A percentile compares a stretch with the other conserved stretches of the same genome.
These are phyloP conservation scores for Psilocybe tampanensis DNA, from an alignment of 768 basidiomycete species.

Conservation along the genomic window DNA sequence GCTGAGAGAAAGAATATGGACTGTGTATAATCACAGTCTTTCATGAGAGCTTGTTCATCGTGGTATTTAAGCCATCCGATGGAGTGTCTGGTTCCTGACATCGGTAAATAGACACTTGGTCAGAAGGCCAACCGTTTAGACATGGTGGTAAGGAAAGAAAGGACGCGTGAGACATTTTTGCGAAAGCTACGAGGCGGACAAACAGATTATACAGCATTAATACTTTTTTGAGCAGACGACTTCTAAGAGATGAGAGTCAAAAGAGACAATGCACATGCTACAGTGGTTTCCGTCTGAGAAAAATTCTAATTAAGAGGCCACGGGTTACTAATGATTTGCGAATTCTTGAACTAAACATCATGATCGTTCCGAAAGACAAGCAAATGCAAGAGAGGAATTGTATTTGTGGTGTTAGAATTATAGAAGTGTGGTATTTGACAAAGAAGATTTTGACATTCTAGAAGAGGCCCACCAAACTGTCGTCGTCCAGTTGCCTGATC, in stretches of 20 bases:
- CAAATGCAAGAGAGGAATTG: background rate
- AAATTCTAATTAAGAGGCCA: background rate
- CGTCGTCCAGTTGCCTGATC: slow-evolving; percentile 49
- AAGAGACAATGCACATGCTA: background rate
- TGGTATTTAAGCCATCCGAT: slow-evolving; percentile 1
- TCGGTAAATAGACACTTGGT: background rate
- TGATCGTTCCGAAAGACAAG: no score
- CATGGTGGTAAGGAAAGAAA: background rate
- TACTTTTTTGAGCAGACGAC: background rate
- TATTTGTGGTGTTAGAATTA: background rate
- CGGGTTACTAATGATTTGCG: no score
- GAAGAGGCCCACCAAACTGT: slow-evolving; percentile 47
- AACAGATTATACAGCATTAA: background rate
- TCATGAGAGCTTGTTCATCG: no score
- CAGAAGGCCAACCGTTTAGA: no score
- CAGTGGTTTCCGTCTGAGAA: background rate
- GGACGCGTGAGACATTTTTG: background rate
- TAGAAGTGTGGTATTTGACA: background rate
- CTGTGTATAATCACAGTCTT: no score
- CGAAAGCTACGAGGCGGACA: background rate
- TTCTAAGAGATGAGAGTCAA: background rate
- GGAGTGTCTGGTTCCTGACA: background rate
- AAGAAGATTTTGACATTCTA: slow-evolving; percentile 15
- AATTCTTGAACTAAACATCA: no score
- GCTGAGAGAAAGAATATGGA: background rate